Base-by-base conservation (phyloP, 139 green algal genomes). In the Asterochloris sp. region DNA sequence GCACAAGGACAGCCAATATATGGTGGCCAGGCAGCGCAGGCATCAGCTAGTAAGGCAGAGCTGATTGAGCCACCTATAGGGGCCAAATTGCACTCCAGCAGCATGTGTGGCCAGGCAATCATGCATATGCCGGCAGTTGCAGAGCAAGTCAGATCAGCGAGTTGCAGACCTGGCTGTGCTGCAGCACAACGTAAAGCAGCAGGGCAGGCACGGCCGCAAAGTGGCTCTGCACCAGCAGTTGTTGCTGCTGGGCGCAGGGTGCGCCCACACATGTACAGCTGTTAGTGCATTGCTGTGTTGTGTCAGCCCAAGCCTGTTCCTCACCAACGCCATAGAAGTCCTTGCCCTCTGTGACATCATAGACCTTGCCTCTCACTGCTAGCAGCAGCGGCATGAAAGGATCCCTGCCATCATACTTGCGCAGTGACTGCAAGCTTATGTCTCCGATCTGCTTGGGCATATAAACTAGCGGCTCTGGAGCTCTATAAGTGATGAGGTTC, bases 301-400 rank as follows among this genome's bases (percentile, higher is more conserved):
- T 71, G 66, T 24, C 4, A 71, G 66, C 21, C 66, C 17, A 9
- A 71, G 4, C 66, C 66, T 26, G 66, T 21, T 54, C 38, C 86
- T 69, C 73, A 92, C 91, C 91, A 73, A 93, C 93, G 0, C 92
- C 94, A 74, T 95, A 97, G n/a, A 93, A 87, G 27, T 93, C 84
- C 14, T 82, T 81, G 12, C 82, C 89, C 29, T 87, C 82, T 15
- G 86, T 93, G 19, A 97, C 91, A 54, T 97, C 94, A 21, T 91
- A 96, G 0, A 97, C 82, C 13, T 84, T 85, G 26, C 92, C 91
- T 61, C 83, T 67, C 14, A 98, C 76, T 0, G 94, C 88, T 62
- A 97, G 69, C 14, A 94, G 84, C 6, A 95, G 85, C 0, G 94
- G 92, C 71, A 89, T 89, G 17, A 78, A 86, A 21, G 85, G 92